Conservation (phyloP, 345 rosid species). For the Salix caprea region DNA sequence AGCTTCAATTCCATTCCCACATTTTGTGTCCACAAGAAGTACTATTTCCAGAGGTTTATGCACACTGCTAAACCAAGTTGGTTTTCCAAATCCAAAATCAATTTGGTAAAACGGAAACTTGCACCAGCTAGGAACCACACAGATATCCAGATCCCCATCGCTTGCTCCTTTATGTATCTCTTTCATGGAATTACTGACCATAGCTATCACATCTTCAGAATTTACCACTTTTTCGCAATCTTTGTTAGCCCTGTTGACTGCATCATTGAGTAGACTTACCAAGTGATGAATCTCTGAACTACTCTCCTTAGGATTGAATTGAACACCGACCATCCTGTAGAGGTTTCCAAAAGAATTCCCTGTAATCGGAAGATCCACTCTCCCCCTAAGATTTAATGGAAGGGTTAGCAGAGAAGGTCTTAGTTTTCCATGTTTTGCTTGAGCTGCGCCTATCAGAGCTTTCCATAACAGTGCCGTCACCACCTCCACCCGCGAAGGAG, state of each 20-base stretch:
- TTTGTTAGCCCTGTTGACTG: background rate
- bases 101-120: constrained; percentile 2
- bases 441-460: constrained; percentile 2
- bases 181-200: background rate
- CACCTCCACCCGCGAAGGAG: constrained; percentile 24
- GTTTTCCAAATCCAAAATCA: constrained; percentile 20
- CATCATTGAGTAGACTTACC: background rate
- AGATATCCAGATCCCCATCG: background rate
- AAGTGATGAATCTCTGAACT: background rate
- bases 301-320: background rate
- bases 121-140: constrained; percentile 7
- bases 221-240: background rate
- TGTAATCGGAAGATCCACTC: background rate
- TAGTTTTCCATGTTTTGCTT: background rate
- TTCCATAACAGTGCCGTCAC: constrained; percentile 43
- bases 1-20: constrained; percentile 16
- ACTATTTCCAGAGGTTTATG: constrained; percentile 9
- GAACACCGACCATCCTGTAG: background rate
- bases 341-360: constrained; percentile 10
- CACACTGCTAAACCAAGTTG: constrained; percentile 8
- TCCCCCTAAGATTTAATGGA: constrained; percentile 3
- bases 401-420: constrained; percentile 5
- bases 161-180: background rate
- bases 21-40: constrained; percentile 4
- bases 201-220: background rate